Conservation (phyloP, 306 rosid genomes). For the Dalbergia cochinchinensis region DNA sequence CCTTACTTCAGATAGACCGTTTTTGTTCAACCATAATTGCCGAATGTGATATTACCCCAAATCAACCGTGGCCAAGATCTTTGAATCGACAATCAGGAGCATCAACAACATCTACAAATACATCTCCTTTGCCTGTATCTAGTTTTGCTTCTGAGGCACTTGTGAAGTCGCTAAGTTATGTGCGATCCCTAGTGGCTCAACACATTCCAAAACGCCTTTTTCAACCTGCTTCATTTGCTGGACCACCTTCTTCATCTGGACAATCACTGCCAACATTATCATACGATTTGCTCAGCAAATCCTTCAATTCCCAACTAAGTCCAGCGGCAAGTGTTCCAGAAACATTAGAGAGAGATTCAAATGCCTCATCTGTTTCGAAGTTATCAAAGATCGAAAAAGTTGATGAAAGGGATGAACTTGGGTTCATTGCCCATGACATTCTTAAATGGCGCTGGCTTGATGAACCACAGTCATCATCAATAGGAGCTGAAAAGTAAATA, state of each 20-base stretch:
- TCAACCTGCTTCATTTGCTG: constrained; percentile 91
- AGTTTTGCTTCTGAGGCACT: constrained; percentile 86
- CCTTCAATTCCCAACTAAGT: constrained; percentile 83
- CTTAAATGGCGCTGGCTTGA: constrained; percentile 98
- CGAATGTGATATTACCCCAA: constrained; percentile 76
- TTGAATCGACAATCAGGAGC: constrained; percentile 65
- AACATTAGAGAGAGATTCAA: constrained; percentile 69
- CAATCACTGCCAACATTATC: constrained; percentile 90
- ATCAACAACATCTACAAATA: constrained; percentile 62
- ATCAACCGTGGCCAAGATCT: constrained; percentile 71
- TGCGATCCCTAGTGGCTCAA: constrained; percentile 91
- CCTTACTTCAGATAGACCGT: constrained; percentile 91
- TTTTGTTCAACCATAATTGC: constrained; percentile 90
- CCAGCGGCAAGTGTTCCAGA: constrained; percentile 71
- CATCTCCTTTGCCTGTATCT: constrained; percentile 79
- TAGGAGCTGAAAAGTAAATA: constrained; percentile 70
- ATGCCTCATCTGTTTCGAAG: constrained; percentile 67
- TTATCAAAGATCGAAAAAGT: constrained; percentile 68
- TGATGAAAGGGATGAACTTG: constrained; percentile 76
- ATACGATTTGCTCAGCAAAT: constrained; percentile 88
- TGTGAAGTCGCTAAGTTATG: constrained; percentile 86
- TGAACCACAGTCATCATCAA: constrained; percentile 64
- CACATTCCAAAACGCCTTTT: constrained; percentile 86
- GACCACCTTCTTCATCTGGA: constrained; percentile 78
- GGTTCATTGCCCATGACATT: constrained; percentile 80